Evolutionary conservation across 139 green algal genomes (phyloP).

Genomic region (Picochlorum sp.): DNA sequence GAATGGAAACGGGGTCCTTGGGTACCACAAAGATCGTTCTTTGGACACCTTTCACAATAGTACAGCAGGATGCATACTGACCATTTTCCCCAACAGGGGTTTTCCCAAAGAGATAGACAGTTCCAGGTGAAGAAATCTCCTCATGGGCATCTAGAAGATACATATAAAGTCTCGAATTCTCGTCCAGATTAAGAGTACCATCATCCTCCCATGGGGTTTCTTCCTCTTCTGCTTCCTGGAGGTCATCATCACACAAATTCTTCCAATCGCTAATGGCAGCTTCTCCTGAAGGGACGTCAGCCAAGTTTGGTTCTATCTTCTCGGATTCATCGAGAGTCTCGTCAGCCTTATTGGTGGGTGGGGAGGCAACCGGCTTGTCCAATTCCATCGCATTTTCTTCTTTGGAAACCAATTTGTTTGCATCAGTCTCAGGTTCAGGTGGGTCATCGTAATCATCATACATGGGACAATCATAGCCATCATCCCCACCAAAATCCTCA

Average conservation of each 20-base stretch:
- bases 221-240: not conserved
- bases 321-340: no score
- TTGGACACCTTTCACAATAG: slow-evolving; percentile 41
- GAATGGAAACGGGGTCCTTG: slow-evolving; percentile 26
- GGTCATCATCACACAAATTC: slow-evolving; percentile 27
- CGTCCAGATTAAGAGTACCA: slow-evolving; percentile 46
- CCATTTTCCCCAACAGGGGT: slow-evolving; percentile 13
- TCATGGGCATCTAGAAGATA: slow-evolving; percentile 87
- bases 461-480: no score
- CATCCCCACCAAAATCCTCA: no score
- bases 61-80: slow-evolving; percentile 53
- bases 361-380: no score
- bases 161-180: slow-evolving; percentile 59
- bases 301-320: not conserved
- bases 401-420: no score
- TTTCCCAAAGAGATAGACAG: slow-evolving; percentile 91
- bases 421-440: no score
- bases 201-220: slow-evolving; percentile 8
- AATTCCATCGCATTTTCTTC: no score
- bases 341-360: no score
- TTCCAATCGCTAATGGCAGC: slow-evolving; percentile 39
- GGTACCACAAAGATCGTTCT: slow-evolving; percentile 76
- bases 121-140: slow-evolving; percentile 54
- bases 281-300: slow-evolving; percentile 15
- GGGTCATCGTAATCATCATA: no score